Evolutionary conservation across 2,329 filamentous ascomycete genomes (phyloP), one percentile per base, ranked within the genome.

Genomic region (Clarireedia monteithiana): DNA sequence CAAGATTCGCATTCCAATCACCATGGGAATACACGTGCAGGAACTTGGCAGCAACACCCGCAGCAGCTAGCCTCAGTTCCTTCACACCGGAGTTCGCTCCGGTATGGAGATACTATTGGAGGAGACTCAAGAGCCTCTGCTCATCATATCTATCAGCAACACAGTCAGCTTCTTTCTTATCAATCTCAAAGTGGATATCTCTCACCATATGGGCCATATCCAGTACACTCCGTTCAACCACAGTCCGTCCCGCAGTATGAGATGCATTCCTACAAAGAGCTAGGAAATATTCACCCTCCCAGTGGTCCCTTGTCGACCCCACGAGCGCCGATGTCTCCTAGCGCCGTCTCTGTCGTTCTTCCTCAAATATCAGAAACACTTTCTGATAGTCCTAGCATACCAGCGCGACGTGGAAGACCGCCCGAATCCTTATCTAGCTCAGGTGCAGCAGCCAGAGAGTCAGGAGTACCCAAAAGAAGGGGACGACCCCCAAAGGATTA

Each of bases 401-500:
- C 42, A 20, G n/a, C 42, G 12, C 45, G 45, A 7, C 45, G 45
- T 40, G 45, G 52, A 55, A 23, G 52, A 9, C 52, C 45, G 23
- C 34, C 52, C 26, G 42, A 55, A 36, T 49, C 34, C 45, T 23
- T 23, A 42, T 36, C 52, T 27, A 47, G 17, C 12, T 10, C 34
- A 39, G 26, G 24, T 34, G 6, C 38, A n/a, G 45, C 39, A 17
- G 48, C 27, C 38, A 3, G 17, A 24, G n/a, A 50, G 20, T 23
- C 42, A 26, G 23, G 23, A 15, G 23, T 27, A 34, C 45, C 52
- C 26, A 55, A 49, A 34, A 44, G 45, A 36, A 38, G 36, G 24
- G 52, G 52, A 20, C 48, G 52, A 26, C 52, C 52, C 12, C 52
- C 46, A 10, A 55, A 49, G 34, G 46, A 42, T 23, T 34, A 20